phyloP scores from a whole-genome alignment of 805 yeast genomes.

The Wilhelminamyces savonicus region DNA sequence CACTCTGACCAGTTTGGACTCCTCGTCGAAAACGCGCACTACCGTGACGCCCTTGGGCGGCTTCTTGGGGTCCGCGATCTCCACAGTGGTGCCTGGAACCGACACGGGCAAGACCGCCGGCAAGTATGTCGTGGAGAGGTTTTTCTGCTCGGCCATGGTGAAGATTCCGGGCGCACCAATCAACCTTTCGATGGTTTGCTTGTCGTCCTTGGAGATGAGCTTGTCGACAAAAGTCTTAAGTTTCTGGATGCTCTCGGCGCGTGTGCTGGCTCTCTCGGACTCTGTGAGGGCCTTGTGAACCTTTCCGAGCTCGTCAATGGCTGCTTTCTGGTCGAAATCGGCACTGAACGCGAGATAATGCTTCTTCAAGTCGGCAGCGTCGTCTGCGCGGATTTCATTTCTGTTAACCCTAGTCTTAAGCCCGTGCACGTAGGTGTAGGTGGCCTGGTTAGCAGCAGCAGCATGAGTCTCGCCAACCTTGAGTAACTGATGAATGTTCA shows the following conservation, averaged over 20 bases:
- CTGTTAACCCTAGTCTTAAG: conserved; percentile 33
- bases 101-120: conserved; percentile 52
- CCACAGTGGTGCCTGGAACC: conserved; percentile 34
- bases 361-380: conserved; percentile 10
- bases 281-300: conserved; percentile 33
- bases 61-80: conserved; percentile 31
- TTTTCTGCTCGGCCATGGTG: conserved; percentile 24
- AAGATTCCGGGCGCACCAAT: conserved; percentile 40
- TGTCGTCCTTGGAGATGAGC: conserved; percentile 29
- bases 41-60: conserved; percentile 42
- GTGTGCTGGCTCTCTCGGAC: conserved; percentile 16
- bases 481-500: conserved; percentile 42
- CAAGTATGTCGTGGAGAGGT: conserved; percentile 43
- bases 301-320: conserved; percentile 41
- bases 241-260: conserved; percentile 12
- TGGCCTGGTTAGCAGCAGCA: conserved; percentile 57
- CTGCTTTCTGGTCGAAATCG: conserved; percentile 37
- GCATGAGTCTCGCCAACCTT: conserved; percentile 50
- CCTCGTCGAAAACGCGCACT: conserved; percentile 57
- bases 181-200: conserved; percentile 34
- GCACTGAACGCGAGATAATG: conserved; percentile 33
- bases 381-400: conserved; percentile 27
- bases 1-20: conserved; percentile 43
- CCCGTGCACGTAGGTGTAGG: conserved; percentile 43
- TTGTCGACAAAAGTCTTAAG: conserved; percentile 18